phyloP scores from a whole-genome alignment of 2,329 filamentous ascomycete species.

The Fusarium torulosum region DNA sequence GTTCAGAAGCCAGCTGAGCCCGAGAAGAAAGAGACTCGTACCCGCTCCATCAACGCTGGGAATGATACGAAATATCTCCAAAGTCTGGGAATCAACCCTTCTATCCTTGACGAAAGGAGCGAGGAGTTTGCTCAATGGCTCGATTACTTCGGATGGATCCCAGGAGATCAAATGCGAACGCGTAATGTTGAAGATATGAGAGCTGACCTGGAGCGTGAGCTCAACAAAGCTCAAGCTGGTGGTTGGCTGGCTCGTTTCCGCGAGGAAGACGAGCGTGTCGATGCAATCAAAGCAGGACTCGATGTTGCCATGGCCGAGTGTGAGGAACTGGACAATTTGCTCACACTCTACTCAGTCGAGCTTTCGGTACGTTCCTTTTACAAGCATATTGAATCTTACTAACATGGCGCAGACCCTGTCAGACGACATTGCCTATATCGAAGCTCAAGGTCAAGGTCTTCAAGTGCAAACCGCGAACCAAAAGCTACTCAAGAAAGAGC shows the following conservation, averaged over 20 bases:
- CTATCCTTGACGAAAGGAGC: constrained; percentile 79
- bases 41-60: constrained; percentile 74
- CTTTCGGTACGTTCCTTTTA: constrained; percentile 74
- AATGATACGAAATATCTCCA: constrained; percentile 84
- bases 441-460: constrained; percentile 95
- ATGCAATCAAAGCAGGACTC: constrained; percentile 85
- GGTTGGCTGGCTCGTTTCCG: constrained; percentile 88
- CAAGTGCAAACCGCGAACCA: constrained; percentile 98
- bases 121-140: constrained; percentile 85
- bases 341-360: constrained; percentile 95
- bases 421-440: constrained; percentile 96
- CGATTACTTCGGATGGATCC: constrained; percentile 89
- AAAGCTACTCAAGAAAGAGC: constrained; percentile 89
- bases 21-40: constrained; percentile 61
- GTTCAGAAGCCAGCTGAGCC: constrained; percentile 48
- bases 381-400: constrained; percentile 11
- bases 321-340: constrained; percentile 92
- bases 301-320: constrained; percentile 94
- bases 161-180: constrained; percentile 78
- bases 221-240: constrained; percentile 90
- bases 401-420: constrained; percentile 77
- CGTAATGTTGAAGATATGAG: constrained; percentile 85
- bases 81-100: constrained; percentile 81
- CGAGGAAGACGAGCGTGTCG: constrained; percentile 90
- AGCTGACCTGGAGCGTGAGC: constrained; percentile 84